Percentiles rank a stretch among this genome's conserved stretches.
phyloP scores from a whole-genome alignment of 148 eudicot genomes.

The Talinum fruticosum region DNA sequence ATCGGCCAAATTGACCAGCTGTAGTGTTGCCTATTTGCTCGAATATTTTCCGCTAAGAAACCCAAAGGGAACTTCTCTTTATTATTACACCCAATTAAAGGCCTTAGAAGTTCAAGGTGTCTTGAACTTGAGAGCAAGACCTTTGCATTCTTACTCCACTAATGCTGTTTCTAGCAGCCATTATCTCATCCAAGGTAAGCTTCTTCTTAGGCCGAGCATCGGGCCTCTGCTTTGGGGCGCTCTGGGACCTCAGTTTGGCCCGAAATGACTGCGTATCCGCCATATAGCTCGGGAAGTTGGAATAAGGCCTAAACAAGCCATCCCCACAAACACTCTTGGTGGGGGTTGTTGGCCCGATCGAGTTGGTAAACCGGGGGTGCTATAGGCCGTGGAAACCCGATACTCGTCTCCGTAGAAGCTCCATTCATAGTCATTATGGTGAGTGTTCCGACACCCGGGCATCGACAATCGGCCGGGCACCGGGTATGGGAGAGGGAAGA shows the following conservation, averaged over 20 bases:
- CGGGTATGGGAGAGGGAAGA: constrained; percentile 60
- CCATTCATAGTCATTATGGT: constrained; percentile 46
- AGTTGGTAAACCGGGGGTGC: constrained; percentile 63
- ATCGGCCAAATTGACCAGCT: background rate
- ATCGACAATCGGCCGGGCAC: constrained; percentile 42
- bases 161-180: constrained; percentile 78
- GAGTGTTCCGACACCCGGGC: constrained; percentile 39
- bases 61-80: constrained; percentile 1
- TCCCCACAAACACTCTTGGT: constrained; percentile 84
- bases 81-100: background rate
- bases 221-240: constrained; percentile 85
- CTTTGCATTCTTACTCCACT: constrained; percentile 81
- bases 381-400: constrained; percentile 60
- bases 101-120: constrained; percentile 36
- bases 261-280: constrained; percentile 69
- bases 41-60: background rate
- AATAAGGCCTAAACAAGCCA: constrained; percentile 41
- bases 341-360: constrained; percentile 53
- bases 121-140: constrained; percentile 55
- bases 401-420: constrained; percentile 42
- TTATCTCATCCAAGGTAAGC: constrained; percentile 59
- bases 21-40: background rate
- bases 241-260: constrained; percentile 80
- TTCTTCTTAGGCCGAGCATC: constrained; percentile 52
- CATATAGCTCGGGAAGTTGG: constrained; percentile 70